Conservation (phyloP, 2,329 filamentous ascomycete genomes). For the Domatiomyces globalis region DNA sequence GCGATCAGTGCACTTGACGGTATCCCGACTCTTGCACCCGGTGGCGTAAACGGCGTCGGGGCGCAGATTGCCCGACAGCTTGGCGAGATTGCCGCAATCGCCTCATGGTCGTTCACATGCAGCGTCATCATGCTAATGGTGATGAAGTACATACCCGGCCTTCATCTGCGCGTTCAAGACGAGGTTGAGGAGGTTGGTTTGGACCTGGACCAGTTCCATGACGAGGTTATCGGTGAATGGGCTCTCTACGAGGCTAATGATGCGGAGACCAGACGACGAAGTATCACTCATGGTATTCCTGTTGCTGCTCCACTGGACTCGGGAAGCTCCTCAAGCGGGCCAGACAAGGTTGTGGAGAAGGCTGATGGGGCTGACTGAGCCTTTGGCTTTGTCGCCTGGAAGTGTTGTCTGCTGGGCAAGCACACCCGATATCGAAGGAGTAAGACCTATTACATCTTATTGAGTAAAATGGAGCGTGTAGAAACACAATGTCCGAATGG, state of each 20-base stretch:
- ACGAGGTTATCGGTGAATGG: conserved; percentile 43
- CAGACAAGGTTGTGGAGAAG: too few species aligned
- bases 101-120: conserved; percentile 38
- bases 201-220: conserved; percentile 40
- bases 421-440: too few species aligned
- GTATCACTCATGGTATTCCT: too few species aligned
- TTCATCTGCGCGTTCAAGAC: conserved; percentile 40
- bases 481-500: too few species aligned
- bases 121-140: conserved; percentile 38
- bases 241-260: conserved; percentile 17
- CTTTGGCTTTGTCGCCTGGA: too few species aligned
- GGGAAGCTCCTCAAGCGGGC: too few species aligned
- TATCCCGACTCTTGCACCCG: conserved; percentile 25
- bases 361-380: too few species aligned
- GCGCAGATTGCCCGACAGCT: conserved; percentile 42
- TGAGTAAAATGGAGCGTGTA: too few species aligned
- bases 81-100: conserved; percentile 41
- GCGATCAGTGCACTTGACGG: conserved; percentile 34
- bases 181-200: conserved; percentile 42
- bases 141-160: conserved; percentile 34
- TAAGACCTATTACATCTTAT: too few species aligned
- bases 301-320: too few species aligned
- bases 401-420: too few species aligned
- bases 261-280: conserved; percentile 5
- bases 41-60: conserved; percentile 42